Conservation (phyloP, 2,329 filamentous ascomycete genomes). For the Arthrobotrys sphaeroides region DNA sequence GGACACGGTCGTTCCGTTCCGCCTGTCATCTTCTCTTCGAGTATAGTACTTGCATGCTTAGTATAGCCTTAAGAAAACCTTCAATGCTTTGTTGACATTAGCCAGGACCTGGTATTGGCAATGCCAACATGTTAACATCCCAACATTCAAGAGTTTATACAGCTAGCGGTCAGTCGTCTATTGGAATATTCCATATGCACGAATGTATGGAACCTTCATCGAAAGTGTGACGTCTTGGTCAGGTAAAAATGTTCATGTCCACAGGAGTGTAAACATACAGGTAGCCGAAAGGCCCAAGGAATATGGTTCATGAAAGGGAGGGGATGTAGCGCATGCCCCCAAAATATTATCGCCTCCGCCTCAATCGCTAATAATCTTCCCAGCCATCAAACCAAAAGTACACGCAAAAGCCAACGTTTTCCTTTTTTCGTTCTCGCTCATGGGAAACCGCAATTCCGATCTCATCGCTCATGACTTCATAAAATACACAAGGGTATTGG, state of each 20-base stretch:
- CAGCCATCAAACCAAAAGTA: constrained; percentile 24
- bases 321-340: neutral
- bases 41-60: neutral
- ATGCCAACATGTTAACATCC: neutral
- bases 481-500: constrained; percentile 54
- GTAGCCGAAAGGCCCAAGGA: constrained; percentile 20
- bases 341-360: neutral
- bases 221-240: constrained; percentile 16
- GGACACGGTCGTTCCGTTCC: constrained; percentile 3
- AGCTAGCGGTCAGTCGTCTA: neutral
- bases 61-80: neutral
- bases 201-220: constrained; percentile 6
- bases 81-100: neutral
- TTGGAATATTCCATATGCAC: neutral
- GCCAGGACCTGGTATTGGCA: neutral
- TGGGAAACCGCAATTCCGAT: constrained; percentile 49
- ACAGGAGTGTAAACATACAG: constrained; percentile 42
- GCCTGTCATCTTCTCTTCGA: neutral
- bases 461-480: constrained; percentile 54
- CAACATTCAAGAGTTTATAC: neutral
- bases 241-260: constrained; percentile 34
- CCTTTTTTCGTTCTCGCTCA: constrained; percentile 20
- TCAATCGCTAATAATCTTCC: constrained; percentile 5
- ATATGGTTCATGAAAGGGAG: constrained; percentile 33
- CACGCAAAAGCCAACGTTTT: constrained; percentile 23